A percentile compares a stretch with the other conserved stretches of the same genome.
Evolutionary conservation across 2,329 filamentous ascomycete genomes (phyloP).

Genomic region (Pseudogymnoascus sp.): DNA sequence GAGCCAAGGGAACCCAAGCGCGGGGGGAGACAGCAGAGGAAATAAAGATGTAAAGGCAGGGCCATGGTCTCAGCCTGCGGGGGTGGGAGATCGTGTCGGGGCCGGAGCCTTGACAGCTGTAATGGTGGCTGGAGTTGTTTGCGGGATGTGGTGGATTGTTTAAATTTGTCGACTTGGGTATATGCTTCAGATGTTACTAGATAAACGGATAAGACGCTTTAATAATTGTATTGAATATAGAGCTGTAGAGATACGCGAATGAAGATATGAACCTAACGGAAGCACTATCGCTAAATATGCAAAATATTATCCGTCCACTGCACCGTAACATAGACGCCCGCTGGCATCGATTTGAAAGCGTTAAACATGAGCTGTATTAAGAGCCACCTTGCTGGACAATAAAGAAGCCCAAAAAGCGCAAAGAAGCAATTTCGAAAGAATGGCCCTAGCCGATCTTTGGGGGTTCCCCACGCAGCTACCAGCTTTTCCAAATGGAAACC

Average conservation of each 20-base stretch:
- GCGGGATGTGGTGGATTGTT: slow-evolving; percentile 49
- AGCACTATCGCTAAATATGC: background rate
- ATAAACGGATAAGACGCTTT: background rate
- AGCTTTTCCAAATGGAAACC: background rate
- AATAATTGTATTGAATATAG: background rate
- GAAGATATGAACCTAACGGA: background rate
- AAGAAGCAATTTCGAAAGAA: too few species aligned
- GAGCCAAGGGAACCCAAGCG: slow-evolving; percentile 35
- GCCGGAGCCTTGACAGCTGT: slow-evolving; percentile 59
- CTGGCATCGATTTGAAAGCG: background rate
- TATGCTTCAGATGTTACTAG: background rate
- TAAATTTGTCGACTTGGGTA: background rate
- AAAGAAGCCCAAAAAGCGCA: too few species aligned
- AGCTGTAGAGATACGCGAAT: background rate
- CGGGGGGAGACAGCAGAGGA: slow-evolving; percentile 15
- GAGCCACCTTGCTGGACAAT: background rate
- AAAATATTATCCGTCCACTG: background rate
- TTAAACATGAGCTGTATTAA: background rate
- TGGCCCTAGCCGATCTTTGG: background rate
- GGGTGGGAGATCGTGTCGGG: slow-evolving; percentile 57
- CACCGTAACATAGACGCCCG: background rate
- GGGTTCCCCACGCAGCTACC: background rate
- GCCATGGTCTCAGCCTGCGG: slow-evolving; percentile 18
- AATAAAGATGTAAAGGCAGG: background rate
- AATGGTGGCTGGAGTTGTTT: slow-evolving; percentile 43